Base-by-base conservation (phyloP, 768 basidiomycete genomes). In the Macrolepiota dolichaula region DNA sequence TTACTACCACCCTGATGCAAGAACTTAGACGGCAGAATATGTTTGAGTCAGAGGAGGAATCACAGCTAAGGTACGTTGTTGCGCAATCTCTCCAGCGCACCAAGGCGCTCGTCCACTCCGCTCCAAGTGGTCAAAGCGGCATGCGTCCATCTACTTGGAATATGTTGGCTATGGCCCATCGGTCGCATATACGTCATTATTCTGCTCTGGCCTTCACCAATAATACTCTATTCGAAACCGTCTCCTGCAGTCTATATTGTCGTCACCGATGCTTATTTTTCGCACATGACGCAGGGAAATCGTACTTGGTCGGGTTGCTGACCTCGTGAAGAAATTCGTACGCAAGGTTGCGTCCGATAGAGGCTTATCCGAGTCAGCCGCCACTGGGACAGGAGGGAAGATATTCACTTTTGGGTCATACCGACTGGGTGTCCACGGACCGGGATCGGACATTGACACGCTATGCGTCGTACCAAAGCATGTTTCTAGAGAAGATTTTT, bases 371-470 rank as follows among this genome's bases (percentile, higher is more conserved):
- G 95, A 98, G 64, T 76, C 88, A 19, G 90, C 93, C 1, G 96
- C 96, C 9, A 84, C 77, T 55, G 88, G 92, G 51, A 94, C 97
- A 9, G 97, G 97, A 55, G 97, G 96, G 65, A 96, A 98, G 80
- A 98, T 99, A 72, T 99, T 94, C 74, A 98, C 97, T 6, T 99
- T 96, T 73, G 97, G 97, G 44, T 98, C 96, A 55, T 98, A 98
- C 80, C 90, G 97, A 68, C 79, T 99, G 52, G 97, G 97, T 62
- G 97, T 98, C 22, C 97, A 98, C 74, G 94, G 93, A 12, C 97
- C 96, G 37, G 91, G 93, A 2, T 82, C 89, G 52, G 96, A 99
- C 84, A 98, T 99, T 72, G 97, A 99, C 79, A 97, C 96, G n/a
- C 77, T 99, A 22, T 92, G 94, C 70, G 96, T 98, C 37, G 97